A percentile compares a stretch with the other conserved stretches of the same genome.
Conservation (phyloP, 139 green algal genomes). For the Tetraselmis striata region DNA sequence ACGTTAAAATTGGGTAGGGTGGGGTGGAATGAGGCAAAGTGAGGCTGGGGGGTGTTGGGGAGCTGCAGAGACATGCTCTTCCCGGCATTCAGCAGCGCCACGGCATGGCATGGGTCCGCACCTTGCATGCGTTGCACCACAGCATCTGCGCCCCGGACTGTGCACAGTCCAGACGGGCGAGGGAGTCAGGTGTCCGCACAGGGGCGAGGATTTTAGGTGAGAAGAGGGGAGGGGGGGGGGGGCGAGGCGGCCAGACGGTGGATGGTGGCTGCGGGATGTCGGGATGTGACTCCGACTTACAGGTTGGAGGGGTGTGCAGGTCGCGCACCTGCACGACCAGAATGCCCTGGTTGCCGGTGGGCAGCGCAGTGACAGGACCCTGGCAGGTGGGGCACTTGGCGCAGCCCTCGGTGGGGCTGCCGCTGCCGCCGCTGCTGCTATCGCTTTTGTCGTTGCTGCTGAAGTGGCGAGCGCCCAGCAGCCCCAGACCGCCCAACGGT, state of each 20-base stretch:
- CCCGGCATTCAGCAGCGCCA: background rate
- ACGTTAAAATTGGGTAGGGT: background rate
- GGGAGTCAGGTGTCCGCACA: too few relatives aligned
- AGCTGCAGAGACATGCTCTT: background rate
- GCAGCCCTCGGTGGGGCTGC: background rate
- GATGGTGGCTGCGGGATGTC: too few relatives aligned
- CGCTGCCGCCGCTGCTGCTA: background rate
- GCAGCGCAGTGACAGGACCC: background rate
- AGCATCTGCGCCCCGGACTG: background rate
- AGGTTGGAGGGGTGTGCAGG: background rate
- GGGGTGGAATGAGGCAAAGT: background rate
- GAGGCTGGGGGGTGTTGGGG: background rate
- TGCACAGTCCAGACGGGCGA: too few relatives aligned
- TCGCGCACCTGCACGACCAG: background rate
- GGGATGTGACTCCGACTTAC: too few relatives aligned
- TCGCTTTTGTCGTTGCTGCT: background rate
- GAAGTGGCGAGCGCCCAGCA: background rate
- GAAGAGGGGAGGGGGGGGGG: background rate
- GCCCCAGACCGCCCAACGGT: background rate
- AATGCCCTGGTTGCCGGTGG: background rate
- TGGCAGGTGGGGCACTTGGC: constrained; percentile 4
- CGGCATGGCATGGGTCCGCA: background rate
- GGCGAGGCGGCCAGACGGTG: background rate
- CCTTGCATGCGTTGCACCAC: constrained; percentile 4
- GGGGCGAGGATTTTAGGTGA: too few relatives aligned